Percentiles rank a stretch among this genome's conserved stretches.
Conservation (phyloP, 2,329 filamentous ascomycete genomes). For the Ilyonectria mors-panacis region DNA sequence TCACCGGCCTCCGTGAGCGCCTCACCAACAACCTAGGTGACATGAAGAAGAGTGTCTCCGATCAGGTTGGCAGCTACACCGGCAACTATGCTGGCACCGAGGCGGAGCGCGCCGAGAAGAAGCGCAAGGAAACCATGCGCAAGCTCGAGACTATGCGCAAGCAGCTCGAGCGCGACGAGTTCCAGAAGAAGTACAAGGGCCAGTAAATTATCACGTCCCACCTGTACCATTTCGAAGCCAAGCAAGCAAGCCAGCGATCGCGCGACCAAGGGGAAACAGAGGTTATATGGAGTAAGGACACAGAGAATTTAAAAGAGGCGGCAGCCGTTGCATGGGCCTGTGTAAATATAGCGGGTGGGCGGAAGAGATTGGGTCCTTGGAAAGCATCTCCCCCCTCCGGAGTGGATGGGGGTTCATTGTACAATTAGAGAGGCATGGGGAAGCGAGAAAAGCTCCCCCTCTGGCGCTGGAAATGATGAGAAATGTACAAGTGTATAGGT, state of each 20-base stretch:
- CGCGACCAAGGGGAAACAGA: background rate
- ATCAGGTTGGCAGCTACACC: conserved; percentile 53
- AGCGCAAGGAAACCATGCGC: conserved; percentile 52
- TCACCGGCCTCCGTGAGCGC: conserved; percentile 50
- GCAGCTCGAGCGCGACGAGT: conserved; percentile 56
- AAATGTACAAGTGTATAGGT: conserved; percentile 17
- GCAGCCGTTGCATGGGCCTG: conserved; percentile 14
- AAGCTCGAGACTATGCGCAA: conserved; percentile 55
- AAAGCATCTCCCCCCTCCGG: conserved; percentile 3
- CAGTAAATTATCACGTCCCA: conserved; percentile 19
- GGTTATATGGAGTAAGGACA: conserved; percentile 3
- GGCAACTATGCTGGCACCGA: conserved; percentile 52
- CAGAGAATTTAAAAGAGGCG: conserved; percentile 10
- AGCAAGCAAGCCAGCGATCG: background rate
- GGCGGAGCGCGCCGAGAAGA: conserved; percentile 54
- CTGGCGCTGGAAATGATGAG: conserved; percentile 22
- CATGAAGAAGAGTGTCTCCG: conserved; percentile 56
- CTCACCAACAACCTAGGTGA: conserved; percentile 53
- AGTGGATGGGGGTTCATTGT: conserved; percentile 27
- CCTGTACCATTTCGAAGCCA: background rate
- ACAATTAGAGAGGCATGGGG: conserved; percentile 35
- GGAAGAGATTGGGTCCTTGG: conserved; percentile 5
- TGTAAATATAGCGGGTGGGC: conserved; percentile 31
- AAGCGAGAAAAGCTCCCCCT: conserved; percentile 17
- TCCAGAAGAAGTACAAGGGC: conserved; percentile 59